phyloP scores from a whole-genome alignment of 163 green algal genomes.

The Scenedesmus sp. region DNA sequence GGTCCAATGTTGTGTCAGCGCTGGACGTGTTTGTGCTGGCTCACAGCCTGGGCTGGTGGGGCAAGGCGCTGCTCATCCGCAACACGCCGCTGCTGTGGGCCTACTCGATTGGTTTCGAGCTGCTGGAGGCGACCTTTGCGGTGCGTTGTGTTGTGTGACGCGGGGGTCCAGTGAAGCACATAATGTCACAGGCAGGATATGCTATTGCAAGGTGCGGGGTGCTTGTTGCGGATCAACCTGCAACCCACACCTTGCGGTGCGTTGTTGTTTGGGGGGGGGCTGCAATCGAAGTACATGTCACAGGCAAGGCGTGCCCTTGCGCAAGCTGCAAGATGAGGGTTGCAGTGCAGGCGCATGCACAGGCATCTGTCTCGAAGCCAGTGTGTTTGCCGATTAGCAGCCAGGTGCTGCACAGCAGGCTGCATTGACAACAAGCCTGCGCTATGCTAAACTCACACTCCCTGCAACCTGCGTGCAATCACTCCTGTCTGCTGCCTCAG shows the following conservation, averaged over 20 bases:
- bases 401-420: too few relatives aligned
- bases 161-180: neutral
- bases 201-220: too few relatives aligned
- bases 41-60: slow-evolving; percentile 91
- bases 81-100: slow-evolving; percentile 84
- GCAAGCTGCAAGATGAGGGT: too few relatives aligned
- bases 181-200: neutral
- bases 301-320: too few relatives aligned
- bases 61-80: slow-evolving; percentile 88
- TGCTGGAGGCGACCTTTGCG: slow-evolving; percentile 91
- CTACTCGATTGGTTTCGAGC: slow-evolving; percentile 83
- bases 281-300: too few relatives aligned
- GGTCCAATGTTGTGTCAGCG: slow-evolving; percentile 60
- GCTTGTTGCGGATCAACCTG: too few relatives aligned
- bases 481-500: neutral
- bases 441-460: neutral
- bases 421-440: too few relatives aligned
- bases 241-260: too few relatives aligned
- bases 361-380: too few relatives aligned
- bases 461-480: neutral
- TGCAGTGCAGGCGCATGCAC: too few relatives aligned
- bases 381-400: too few relatives aligned
- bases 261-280: too few relatives aligned
- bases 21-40: slow-evolving; percentile 96
- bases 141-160: slow-evolving; percentile 1